Base-by-base conservation (phyloP, 257 asterid genomes). In the Ajuga chamaepitys region DNA sequence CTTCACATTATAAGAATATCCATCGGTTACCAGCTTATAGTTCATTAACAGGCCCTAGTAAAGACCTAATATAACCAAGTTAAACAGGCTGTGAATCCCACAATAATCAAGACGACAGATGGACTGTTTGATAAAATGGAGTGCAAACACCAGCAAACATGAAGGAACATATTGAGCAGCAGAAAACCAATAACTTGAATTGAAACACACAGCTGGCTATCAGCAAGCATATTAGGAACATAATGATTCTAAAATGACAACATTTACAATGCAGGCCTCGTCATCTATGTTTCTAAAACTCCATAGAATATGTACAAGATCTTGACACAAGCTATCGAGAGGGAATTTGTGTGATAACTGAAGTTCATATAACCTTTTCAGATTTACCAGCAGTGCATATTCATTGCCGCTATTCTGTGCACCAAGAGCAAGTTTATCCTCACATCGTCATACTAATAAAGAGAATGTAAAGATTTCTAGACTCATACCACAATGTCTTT, bases 381-480 rank as follows among this genome's bases (percentile, higher is more conserved):
- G 77, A 76, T 89, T 93, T 42, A 93, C 91, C 51, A 89, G 95
- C 55, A 93, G 78, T 13, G 91, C 72, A 68, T 89, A 89, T 76
- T 89, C 97, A 74, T 93, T 96, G 77, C 85, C 97, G 70, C 94
- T 97, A 76, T 83, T 89, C 99, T 93, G 90, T 86, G 63, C 17
- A 63, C n/a, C 30, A 72, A 62, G 26, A 77, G 25, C 57, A 66
- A 52, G 68, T 75, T 65, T 74, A 70, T 60, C 5, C 60, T 57
- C 75, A 62, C 25, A 74, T 41, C 32, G 12, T 64, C 70, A 70
- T 61, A 47, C 65, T 35, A 62, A 51, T 7, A 68, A 35, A 62
- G 35, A 58, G 54, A 72, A 62, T 18, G 46, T 62, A 16, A 12
- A 21, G 47, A 45, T 45, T 59, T 35, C 45, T 20, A 58, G 58